Evolutionary conservation across 768 basidiomycete genomes (phyloP).

Genomic region (Suillus brevipes): DNA sequence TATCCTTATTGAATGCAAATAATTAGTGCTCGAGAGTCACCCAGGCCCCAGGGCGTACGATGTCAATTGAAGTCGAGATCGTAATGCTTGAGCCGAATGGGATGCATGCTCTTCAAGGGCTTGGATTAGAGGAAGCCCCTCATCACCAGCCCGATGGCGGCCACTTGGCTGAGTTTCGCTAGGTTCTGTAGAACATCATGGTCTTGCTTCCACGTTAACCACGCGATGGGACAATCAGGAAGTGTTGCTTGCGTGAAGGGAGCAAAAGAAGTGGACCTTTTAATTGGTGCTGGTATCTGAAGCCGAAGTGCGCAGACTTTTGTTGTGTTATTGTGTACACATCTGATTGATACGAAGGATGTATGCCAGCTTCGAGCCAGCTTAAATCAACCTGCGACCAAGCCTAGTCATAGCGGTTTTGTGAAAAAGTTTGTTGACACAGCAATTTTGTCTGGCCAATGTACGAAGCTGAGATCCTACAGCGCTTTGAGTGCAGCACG

Average conservation of each 20-base stretch:
- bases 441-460: slow-evolving; percentile 30
- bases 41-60: slow-evolving; percentile 12
- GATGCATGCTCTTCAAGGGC: slow-evolving; percentile 25
- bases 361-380: slow-evolving; percentile 21
- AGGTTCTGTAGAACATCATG: slow-evolving; percentile 28
- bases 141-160: slow-evolving; percentile 23
- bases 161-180: slow-evolving; percentile 16
- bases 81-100: slow-evolving; percentile 32
- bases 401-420: slow-evolving; percentile 31
- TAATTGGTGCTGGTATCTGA: slow-evolving; percentile 29
- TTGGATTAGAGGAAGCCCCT: slow-evolving; percentile 25
- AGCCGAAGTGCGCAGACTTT: slow-evolving; percentile 19
- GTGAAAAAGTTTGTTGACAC: slow-evolving; percentile 21
- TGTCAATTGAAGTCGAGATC: slow-evolving; percentile 24
- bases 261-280: slow-evolving; percentile 19
- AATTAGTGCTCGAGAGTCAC: slow-evolving; percentile 27
- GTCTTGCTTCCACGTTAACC: slow-evolving; percentile 27
- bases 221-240: slow-evolving; percentile 33
- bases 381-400: slow-evolving; percentile 20
- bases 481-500: slow-evolving; percentile 23
- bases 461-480: slow-evolving; percentile 25
- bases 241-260: slow-evolving; percentile 20
- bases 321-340: too few relatives aligned
- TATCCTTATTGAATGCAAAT: slow-evolving; percentile 26
- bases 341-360: slow-evolving; percentile 18